Conservation (phyloP, 2,329 filamentous ascomycete genomes). For the Aspergillus sclerotialis region DNA sequence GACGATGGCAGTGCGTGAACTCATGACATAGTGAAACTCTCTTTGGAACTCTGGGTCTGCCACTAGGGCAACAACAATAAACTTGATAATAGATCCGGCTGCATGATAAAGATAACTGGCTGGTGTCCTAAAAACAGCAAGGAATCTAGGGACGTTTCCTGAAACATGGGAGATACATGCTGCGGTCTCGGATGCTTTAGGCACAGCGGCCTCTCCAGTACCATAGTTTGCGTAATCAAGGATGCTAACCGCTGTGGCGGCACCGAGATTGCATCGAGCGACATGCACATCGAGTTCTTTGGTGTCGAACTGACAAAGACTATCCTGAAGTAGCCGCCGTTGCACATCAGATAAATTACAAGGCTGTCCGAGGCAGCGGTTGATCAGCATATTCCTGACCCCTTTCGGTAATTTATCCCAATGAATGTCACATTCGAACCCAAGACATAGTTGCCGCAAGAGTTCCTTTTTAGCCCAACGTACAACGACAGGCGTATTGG, state of each 20-base stretch:
- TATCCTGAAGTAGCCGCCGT: slow-evolving; percentile 38
- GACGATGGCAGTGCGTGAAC: slow-evolving; percentile 25
- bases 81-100: slow-evolving; percentile 40
- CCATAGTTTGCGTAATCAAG: slow-evolving; percentile 24
- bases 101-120: slow-evolving; percentile 38
- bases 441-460: slow-evolving; percentile 42
- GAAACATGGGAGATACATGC: slow-evolving; percentile 23
- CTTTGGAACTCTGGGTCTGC: slow-evolving; percentile 48
- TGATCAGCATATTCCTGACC: slow-evolving; percentile 41
- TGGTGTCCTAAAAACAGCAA: slow-evolving; percentile 25
- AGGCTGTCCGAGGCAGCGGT: slow-evolving; percentile 39
- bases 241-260: slow-evolving; percentile 28
- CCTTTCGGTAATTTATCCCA: slow-evolving; percentile 46
- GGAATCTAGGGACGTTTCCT: slow-evolving; percentile 13
- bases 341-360: slow-evolving; percentile 34
- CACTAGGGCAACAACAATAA: slow-evolving; percentile 43
- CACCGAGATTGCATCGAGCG: slow-evolving; percentile 44
- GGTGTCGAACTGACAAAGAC: slow-evolving; percentile 31
- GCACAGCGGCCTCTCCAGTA: slow-evolving; percentile 16
- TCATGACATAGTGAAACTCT: slow-evolving; percentile 42
- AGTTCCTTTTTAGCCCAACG: slow-evolving; percentile 40
- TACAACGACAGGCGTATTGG: slow-evolving; percentile 32
- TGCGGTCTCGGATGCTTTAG: slow-evolving; percentile 18
- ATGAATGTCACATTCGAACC: slow-evolving; percentile 43
- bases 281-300: slow-evolving; percentile 37